Evolutionary conservation across 140 eudicot genomes (phyloP).

Genomic region (Flaveria floridana): DNA sequence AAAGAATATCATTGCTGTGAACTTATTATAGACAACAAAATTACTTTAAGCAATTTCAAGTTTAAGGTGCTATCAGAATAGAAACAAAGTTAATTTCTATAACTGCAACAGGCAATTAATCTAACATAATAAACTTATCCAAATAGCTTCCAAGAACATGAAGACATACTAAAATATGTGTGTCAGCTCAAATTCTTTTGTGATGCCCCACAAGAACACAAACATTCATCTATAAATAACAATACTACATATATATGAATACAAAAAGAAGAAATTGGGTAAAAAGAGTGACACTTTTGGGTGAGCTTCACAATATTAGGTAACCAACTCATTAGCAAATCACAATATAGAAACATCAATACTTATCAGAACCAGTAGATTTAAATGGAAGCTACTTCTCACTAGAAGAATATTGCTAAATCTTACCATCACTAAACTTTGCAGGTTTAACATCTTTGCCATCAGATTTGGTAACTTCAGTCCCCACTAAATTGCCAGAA

Average conservation of each 20-base stretch:
- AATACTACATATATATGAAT: background rate
- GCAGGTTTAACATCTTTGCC: slow-evolving; percentile 32
- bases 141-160: slow-evolving; percentile 3
- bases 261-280: background rate
- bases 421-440: slow-evolving; percentile 34
- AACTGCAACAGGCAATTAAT: background rate
- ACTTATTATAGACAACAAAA: background rate
- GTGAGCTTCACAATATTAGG: background rate
- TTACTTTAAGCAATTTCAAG: background rate
- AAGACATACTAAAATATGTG: background rate
- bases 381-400: slow-evolving; percentile 4
- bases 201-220: slow-evolving; percentile 1
- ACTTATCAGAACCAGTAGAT: background rate
- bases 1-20: background rate
- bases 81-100: background rate
- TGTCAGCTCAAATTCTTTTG: background rate
- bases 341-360: background rate
- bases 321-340: background rate
- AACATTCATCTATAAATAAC: background rate
- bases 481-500: slow-evolving; percentile 28
- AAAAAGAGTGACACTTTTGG: background rate
- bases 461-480: slow-evolving; percentile 24
- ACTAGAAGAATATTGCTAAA: background rate
- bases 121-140: background rate
- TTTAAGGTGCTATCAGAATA: background rate